Evolutionary conservation across 352 stramenopile species (phyloP), one percentile per base, ranked within the genome.

Genomic region (Saprolegnia diclina): DNA sequence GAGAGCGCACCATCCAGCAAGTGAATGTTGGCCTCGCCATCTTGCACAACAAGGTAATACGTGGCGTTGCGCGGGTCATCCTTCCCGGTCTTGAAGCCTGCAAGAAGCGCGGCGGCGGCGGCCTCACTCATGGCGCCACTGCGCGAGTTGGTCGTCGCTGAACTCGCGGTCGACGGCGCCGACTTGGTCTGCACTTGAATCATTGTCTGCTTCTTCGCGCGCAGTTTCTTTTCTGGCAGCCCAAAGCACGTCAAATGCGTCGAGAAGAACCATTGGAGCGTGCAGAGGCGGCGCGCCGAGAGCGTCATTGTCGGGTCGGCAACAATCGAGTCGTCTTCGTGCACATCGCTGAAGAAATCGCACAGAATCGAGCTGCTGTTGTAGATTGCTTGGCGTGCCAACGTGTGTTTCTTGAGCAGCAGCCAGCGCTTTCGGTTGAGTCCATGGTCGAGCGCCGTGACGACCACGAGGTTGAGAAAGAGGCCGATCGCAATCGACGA

Each of bases 291-390:
- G 11, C 62, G 24, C 18, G 62, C 62, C 19, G 24, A 21, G 35
- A 14, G 19, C 35, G 16, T n/a, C 11, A 59, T 16, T 16, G 42
- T n/a, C 11, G 42, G 42, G 13, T 48, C 42, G 18, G 42, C 42
- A 4, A n/a, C 42, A 14, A 48, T 48, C 13, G 42, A n/a, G 18
- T 48, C 42, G 0, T 56, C 21, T 18, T 44, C 16, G 2, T 61
- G 22, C 2, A 68, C 45, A 5, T 56, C 62, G 42, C 35, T 26
- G 24, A 26, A 35, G 14, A 68, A 56, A 10, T 68, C 62, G 18
- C 45, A 57, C 5, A 68, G 32, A 42, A 68, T 68, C 11, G 62
- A 68, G 21, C 21, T 56, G 10, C 38, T 62, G 45, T 68, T 68
- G 32, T 56, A 68, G 42, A 68, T 26, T 32, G 62, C 45, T 57